Base-by-base conservation (phyloP, 306 rosid species). In the Acacia confusa region DNA sequence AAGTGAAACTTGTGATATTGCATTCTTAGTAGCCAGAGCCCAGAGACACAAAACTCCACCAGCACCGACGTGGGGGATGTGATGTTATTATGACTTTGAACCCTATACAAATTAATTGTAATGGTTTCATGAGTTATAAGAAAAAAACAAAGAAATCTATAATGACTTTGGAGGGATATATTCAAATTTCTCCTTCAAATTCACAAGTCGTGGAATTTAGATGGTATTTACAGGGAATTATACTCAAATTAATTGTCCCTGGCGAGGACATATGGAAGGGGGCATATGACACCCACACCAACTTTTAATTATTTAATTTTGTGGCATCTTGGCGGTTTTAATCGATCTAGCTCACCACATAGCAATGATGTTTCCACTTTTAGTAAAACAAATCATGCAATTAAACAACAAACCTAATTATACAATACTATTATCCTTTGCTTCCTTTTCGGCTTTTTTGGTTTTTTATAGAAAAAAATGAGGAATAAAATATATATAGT, bases 301-400 rank as follows among this genome's bases (percentile, higher is more conserved):
- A 71, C 25, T 48, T 24, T 22, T 52, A 20, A 19, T 52, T 9
- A 57, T 57, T 55, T 57, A 22, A 60, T 9, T 32, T 24, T 10
- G 32, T 58, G 28, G 66, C 67, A 63, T 63, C 38, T 27, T 27
- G 19, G 68, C 40, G 4, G 68, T 63, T 63, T 63, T 63, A 25
- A 28, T 40, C 27, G 47, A 9, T 57, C 30, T 0, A 67, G 15
- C 17, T 68, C 53, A 20, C 61, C 44, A n/a, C 74, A 57, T 58
- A 78, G 83, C 85, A 85, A 78, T 71, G 66, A 65, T 14, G 48
- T 79, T 76, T 70, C 78, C 74, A 27, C 70, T 79, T 82, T 55
- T 79, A 82, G 84, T 3, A 83, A 68, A 25, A 74, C 55, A 60
- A 74, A 52, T 24, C 58, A 69, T 74, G 22, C 40, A 55, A 55